phyloP scores from a whole-genome alignment of 352 stramenopile species.

The Peronospora belbahrii region DNA sequence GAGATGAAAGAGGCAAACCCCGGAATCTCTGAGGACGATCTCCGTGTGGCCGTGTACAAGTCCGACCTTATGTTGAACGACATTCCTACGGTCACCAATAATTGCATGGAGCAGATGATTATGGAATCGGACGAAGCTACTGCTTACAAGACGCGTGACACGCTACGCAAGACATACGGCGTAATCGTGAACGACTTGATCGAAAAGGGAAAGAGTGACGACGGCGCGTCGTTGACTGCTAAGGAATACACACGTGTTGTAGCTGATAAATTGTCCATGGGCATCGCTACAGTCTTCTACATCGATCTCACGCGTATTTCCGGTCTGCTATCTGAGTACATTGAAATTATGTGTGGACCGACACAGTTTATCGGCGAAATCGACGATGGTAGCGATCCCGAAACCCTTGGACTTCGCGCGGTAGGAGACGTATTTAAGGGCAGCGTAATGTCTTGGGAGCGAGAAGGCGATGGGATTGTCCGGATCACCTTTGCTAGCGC shows the following conservation, averaged over 20 bases:
- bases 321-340: conserved; percentile 25
- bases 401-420: conserved; percentile 32
- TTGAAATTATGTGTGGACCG: conserved; percentile 24
- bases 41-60: conserved; percentile 20
- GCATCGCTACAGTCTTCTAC: conserved; percentile 23
- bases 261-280: conserved; percentile 22
- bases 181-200: conserved; percentile 30
- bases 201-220: conserved; percentile 20
- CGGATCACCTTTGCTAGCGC: conserved; percentile 34
- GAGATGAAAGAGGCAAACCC: conserved; percentile 21
- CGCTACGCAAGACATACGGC: conserved; percentile 23
- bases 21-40: conserved; percentile 4
- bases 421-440: conserved; percentile 37
- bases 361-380: conserved; percentile 30
- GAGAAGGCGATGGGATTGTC: conserved; percentile 35
- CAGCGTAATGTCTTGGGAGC: conserved; percentile 37
- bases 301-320: conserved; percentile 27
- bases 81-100: conserved; percentile 26
- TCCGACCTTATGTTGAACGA: conserved; percentile 28
- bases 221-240: conserved; percentile 23
- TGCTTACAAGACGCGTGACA: conserved; percentile 26
- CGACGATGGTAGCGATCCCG: conserved; percentile 33
- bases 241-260: conserved; percentile 27
- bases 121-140: conserved; percentile 20
- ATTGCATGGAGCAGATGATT: conserved; percentile 32